phyloP scores from a whole-genome alignment of 768 basidiomycete genomes.

The Tricholoma terreum region DNA sequence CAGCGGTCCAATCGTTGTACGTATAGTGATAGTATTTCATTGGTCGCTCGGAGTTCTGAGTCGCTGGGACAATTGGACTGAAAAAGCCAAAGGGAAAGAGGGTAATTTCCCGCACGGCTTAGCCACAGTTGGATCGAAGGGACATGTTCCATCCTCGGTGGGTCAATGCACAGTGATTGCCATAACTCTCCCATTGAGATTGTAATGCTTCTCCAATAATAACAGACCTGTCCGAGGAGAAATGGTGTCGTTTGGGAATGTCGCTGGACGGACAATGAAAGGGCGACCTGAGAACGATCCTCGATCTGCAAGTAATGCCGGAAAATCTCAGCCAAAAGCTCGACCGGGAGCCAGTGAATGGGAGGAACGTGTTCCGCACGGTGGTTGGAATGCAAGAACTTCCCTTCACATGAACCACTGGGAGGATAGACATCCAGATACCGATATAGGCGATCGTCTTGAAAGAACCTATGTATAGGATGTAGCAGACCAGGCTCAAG shows the following conservation, averaged over 20 bases:
- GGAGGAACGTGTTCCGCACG: background rate
- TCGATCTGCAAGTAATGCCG: background rate
- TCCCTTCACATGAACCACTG: background rate
- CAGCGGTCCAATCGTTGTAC: background rate
- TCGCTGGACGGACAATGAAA: background rate
- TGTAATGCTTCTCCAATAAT: conserved; percentile 14
- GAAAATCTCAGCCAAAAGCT: conserved; percentile 3
- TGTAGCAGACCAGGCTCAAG: background rate
- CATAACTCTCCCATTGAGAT: conserved; percentile 12
- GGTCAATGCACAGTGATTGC: conserved; percentile 13
- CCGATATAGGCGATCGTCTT: background rate
- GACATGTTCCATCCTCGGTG: conserved; percentile 8
- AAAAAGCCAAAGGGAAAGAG: conserved; percentile 1
- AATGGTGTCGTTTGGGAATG: conserved; percentile 8
- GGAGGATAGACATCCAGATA: background rate
- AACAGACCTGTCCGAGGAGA: conserved; percentile 17
- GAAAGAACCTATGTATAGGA: background rate
- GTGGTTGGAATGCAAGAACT: background rate
- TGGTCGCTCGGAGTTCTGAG: background rate
- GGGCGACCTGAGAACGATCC: background rate
- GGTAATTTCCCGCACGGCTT: conserved; percentile 7
- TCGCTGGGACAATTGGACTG: background rate
- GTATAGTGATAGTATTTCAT: background rate
- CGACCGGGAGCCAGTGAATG: background rate
- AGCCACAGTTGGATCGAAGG: conserved; percentile 11